A percentile compares a stretch with the other conserved stretches of the same genome.
phyloP scores from a whole-genome alignment of 495 filamentous ascomycete genomes.

The Xylaria castorea region DNA sequence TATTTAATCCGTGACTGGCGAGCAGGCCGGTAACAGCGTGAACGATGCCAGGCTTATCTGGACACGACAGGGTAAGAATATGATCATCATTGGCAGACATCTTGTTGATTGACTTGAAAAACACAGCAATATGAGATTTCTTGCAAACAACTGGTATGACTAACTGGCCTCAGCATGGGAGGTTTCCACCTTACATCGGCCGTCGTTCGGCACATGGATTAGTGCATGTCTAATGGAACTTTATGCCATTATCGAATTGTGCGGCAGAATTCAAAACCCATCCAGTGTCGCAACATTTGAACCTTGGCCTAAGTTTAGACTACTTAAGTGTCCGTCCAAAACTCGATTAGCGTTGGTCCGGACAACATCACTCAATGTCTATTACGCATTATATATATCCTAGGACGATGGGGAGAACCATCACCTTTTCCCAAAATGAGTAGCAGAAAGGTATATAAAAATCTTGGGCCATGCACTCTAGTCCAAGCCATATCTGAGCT shows the following conservation, averaged over 20 bases:
- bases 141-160: slow-evolving; percentile 32
- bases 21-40: slow-evolving; percentile 76
- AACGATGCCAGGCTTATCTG: slow-evolving; percentile 77
- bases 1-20: slow-evolving; percentile 69
- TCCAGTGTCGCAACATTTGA: background rate
- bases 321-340: background rate
- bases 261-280: background rate
- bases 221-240: slow-evolving; percentile 31
- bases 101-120: slow-evolving; percentile 27
- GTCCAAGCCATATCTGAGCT: background rate
- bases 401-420: background rate
- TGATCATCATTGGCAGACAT: slow-evolving; percentile 55
- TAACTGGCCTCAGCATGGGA: slow-evolving; percentile 25
- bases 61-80: slow-evolving; percentile 77
- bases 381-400: background rate
- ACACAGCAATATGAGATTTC: slow-evolving; percentile 25
- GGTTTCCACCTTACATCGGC: slow-evolving; percentile 32
- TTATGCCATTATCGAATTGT: slow-evolving; percentile 25
- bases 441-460: background rate
- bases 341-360: background rate
- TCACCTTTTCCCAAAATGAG: background rate
- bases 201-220: slow-evolving; percentile 38
- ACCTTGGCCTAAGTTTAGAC: background rate
- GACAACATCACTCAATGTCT: background rate
- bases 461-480: background rate